A percentile compares a stretch with the other conserved stretches of the same genome.
Evolutionary conservation across 2,329 filamentous ascomycete genomes (phyloP).

Genomic region (Coniella lustricola): DNA sequence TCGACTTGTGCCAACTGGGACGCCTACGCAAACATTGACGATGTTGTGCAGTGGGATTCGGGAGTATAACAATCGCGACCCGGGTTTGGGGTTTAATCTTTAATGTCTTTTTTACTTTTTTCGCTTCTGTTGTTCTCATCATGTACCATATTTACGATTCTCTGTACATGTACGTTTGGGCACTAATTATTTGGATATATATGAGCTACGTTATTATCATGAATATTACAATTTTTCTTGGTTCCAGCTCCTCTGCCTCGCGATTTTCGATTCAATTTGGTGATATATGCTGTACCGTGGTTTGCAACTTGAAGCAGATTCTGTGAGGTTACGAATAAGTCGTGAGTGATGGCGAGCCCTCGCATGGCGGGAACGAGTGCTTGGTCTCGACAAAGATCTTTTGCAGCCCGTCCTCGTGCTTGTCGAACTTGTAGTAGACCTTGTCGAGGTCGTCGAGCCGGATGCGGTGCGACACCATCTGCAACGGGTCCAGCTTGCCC

Average conservation of each 20-base stretch:
- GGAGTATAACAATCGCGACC: too few species aligned
- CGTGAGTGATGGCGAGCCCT: slow-evolving; percentile 38
- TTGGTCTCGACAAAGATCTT: slow-evolving; percentile 66
- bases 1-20: slow-evolving; percentile 6
- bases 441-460: slow-evolving; percentile 65
- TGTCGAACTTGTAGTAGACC: slow-evolving; percentile 57
- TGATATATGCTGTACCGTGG: too few species aligned
- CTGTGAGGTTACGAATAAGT: slow-evolving; percentile 22
- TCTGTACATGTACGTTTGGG: not conserved
- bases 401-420: slow-evolving; percentile 63
- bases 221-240: too few species aligned
- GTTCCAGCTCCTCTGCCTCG: too few species aligned
- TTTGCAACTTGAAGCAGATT: too few species aligned
- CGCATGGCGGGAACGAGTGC: slow-evolving; percentile 42
- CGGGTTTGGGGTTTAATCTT: too few species aligned
- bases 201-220: too few species aligned
- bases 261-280: too few species aligned
- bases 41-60: slow-evolving; percentile 1
- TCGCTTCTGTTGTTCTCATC: not conserved
- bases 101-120: not conserved
- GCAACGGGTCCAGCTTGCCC: slow-evolving; percentile 63
- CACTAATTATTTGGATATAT: too few species aligned
- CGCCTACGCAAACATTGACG: not conserved
- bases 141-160: not conserved
- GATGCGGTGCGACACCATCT: slow-evolving; percentile 77